Conservation (phyloP, 495 filamentous ascomycete genomes). For the Aspergillus sclerotioniger region DNA sequence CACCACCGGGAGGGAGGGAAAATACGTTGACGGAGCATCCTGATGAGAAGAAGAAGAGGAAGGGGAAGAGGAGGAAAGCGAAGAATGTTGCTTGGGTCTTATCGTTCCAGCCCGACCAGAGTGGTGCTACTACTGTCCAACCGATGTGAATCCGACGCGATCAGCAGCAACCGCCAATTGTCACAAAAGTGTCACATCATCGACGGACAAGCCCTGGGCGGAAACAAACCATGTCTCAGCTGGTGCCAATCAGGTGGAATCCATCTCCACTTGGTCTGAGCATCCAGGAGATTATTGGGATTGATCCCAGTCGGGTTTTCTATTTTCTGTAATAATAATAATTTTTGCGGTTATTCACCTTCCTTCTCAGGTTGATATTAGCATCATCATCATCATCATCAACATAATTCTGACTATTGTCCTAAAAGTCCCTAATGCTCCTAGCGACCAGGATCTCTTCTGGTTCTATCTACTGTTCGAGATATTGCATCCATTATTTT, state of each 20-base stretch:
- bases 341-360: neutral
- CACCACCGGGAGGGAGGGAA: too few relatives aligned
- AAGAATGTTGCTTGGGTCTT: neutral
- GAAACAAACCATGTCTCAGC: conserved; percentile 45
- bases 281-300: conserved; percentile 13
- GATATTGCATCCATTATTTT: neutral
- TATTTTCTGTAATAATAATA: neutral
- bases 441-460: neutral
- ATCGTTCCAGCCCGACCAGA: neutral
- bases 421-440: neutral
- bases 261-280: conserved; percentile 17
- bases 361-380: neutral
- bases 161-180: conserved; percentile 9
- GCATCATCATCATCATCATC: neutral
- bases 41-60: too few relatives aligned
- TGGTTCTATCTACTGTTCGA: too few relatives aligned
- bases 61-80: too few relatives aligned
- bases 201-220: conserved; percentile 17
- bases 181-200: conserved; percentile 28
- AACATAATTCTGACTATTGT: neutral
- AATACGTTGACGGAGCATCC: too few relatives aligned
- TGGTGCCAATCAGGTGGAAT: conserved; percentile 24
- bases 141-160: too few relatives aligned
- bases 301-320: neutral
- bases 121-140: neutral